Percentiles rank a stretch among this genome's conserved stretches.
Evolutionary conservation across 257 asterid genomes (phyloP).

Genomic region (Nicotiana undulata): DNA sequence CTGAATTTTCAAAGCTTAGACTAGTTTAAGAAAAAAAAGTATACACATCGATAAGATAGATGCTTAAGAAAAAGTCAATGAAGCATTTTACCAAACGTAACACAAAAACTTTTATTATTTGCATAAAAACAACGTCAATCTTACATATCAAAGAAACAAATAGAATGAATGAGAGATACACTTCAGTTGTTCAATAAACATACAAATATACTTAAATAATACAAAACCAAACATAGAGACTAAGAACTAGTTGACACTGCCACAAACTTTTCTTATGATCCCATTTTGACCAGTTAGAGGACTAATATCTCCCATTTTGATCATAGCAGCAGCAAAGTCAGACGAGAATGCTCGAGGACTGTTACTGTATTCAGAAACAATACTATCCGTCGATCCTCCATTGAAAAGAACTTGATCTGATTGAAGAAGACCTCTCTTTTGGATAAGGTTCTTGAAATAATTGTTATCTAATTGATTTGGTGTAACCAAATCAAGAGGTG

Average conservation of each 20-base stretch:
- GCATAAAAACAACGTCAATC: not conserved
- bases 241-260: slow-evolving; percentile 17
- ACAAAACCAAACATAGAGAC: not conserved
- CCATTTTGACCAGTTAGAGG: slow-evolving; percentile 19
- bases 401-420: slow-evolving; percentile 24
- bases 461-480: slow-evolving; percentile 39
- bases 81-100: not conserved
- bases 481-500: slow-evolving; percentile 41
- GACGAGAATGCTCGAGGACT: slow-evolving; percentile 14
- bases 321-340: slow-evolving; percentile 32
- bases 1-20: no score
- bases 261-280: slow-evolving; percentile 13
- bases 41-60: no score
- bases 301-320: slow-evolving; percentile 34
- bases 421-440: slow-evolving; percentile 31
- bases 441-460: slow-evolving; percentile 25
- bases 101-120: not conserved
- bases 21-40: no score
- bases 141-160: not conserved
- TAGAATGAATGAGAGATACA: not conserved
- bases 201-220: not conserved
- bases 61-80: not conserved
- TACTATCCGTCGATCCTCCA: not conserved
- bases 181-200: not conserved
- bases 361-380: not conserved